phyloP scores from a whole-genome alignment of 2,329 filamentous ascomycete species.

The Aspergillus fumigatus region DNA sequence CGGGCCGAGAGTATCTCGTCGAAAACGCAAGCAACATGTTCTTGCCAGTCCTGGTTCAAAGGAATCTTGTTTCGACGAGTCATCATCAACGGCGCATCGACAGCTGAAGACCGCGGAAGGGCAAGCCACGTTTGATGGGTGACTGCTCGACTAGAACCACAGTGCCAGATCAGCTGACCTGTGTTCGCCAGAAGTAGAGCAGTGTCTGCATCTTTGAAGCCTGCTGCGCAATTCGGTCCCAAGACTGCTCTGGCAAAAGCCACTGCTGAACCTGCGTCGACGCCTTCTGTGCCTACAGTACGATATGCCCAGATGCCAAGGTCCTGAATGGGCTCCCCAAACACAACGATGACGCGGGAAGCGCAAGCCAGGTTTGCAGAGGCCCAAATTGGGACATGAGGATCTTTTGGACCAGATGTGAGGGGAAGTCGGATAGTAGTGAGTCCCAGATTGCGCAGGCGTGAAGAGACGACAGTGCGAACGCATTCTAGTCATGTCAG shows the following conservation, averaged over 20 bases:
- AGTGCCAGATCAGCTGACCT: slow-evolving; percentile 73
- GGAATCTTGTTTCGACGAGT: slow-evolving; percentile 57
- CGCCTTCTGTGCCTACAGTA: slow-evolving; percentile 58
- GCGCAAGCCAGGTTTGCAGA: slow-evolving; percentile 53
- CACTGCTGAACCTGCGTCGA: slow-evolving; percentile 67
- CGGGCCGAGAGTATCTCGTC: slow-evolving; percentile 50
- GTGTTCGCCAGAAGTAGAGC: slow-evolving; percentile 69
- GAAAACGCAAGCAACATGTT: slow-evolving; percentile 67
- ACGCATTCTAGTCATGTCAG: slow-evolving; percentile 43
- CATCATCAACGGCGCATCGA: slow-evolving; percentile 53
- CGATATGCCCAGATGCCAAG: slow-evolving; percentile 72
- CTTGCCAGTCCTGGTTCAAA: slow-evolving; percentile 51
- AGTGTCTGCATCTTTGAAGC: slow-evolving; percentile 22
- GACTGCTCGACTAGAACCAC: slow-evolving; percentile 57
- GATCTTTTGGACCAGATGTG: slow-evolving; percentile 42
- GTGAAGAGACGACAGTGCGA: slow-evolving; percentile 55
- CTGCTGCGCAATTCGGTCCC: slow-evolving; percentile 15
- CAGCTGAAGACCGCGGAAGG: slow-evolving; percentile 59
- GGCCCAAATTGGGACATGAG: slow-evolving; percentile 66
- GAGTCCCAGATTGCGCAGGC: slow-evolving; percentile 60
- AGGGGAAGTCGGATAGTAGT: slow-evolving; percentile 59
- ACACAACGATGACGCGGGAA: slow-evolving; percentile 65
- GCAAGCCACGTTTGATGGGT: slow-evolving; percentile 54
- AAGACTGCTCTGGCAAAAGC: slow-evolving; percentile 54
- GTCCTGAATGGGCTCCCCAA: slow-evolving; percentile 68